Evolutionary conservation across 2,329 filamentous ascomycete genomes (phyloP).

Genomic region (Diplodia intermedia): DNA sequence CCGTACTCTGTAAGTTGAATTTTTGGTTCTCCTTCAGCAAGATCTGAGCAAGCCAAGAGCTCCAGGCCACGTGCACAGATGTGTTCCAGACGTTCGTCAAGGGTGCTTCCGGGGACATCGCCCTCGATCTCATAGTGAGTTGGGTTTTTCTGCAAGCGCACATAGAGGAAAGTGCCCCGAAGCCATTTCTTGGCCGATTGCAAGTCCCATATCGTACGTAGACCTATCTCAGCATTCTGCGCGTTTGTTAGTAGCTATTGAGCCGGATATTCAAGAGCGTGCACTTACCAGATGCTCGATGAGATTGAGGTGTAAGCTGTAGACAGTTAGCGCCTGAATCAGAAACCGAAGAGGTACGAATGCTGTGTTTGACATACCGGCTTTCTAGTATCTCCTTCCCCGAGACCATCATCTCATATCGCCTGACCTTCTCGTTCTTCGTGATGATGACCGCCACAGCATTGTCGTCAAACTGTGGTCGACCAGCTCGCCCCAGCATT

Average conservation of each 20-base stretch:
- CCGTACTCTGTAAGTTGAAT: conserved; percentile 75
- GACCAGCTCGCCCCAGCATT: conserved; percentile 84
- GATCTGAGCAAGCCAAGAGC: conserved; percentile 65
- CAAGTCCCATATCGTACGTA: conserved; percentile 73
- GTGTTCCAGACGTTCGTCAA: conserved; percentile 70
- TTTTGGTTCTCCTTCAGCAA: conserved; percentile 59
- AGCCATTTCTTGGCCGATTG: conserved; percentile 76
- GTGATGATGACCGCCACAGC: conserved; percentile 84
- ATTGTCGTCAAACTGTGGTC: conserved; percentile 80
- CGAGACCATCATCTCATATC: conserved; percentile 76
- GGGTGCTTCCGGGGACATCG: conserved; percentile 55
- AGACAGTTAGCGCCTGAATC: neutral
- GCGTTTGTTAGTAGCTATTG: neutral
- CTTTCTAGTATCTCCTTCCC: conserved; percentile 79
- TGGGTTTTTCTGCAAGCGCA: conserved; percentile 75
- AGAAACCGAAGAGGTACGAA: no score
- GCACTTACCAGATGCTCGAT: conserved; percentile 71
- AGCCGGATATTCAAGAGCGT: neutral
- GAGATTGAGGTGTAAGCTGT: conserved; percentile 74
- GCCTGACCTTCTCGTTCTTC: conserved; percentile 64
- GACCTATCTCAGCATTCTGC: conserved; percentile 77
- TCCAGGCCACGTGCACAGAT: conserved; percentile 74
- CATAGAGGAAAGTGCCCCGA: conserved; percentile 76
- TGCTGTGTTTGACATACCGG: conserved; percentile 49
- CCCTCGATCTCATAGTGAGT: conserved; percentile 71